Percentiles rank a stretch among this genome's conserved stretches.
Conservation (phyloP, 2,329 filamentous ascomycete species). For the Trichoderma harzianum region DNA sequence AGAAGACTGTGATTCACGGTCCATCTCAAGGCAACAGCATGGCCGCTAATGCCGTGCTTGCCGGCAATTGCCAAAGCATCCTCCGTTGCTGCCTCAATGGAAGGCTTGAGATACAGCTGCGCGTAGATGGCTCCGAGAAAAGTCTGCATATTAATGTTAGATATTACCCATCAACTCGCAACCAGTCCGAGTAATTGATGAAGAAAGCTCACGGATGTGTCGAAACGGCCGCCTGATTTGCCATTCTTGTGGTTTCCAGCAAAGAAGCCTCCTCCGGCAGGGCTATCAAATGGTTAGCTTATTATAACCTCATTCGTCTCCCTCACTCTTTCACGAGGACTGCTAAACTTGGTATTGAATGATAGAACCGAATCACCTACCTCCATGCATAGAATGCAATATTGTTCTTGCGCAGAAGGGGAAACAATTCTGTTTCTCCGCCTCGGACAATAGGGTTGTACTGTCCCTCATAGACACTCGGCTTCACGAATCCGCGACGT, state of each 20-base stretch:
- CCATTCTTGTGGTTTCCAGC: conserved; percentile 9
- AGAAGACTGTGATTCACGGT: conserved; percentile 60
- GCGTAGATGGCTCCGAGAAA: background rate
- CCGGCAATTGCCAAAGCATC: background rate
- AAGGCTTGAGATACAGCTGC: background rate
- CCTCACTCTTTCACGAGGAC: background rate
- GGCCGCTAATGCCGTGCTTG: conserved; percentile 40
- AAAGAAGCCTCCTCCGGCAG: conserved; percentile 6
- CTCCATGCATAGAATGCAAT: conserved; percentile 45
- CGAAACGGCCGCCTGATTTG: background rate
- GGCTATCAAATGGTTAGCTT: background rate
- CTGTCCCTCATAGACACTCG: conserved; percentile 45
- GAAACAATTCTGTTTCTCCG: conserved; percentile 41
- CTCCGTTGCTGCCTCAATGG: background rate
- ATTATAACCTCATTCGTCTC: background rate
- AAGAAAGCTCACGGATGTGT: background rate
- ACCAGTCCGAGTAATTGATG: fast-evolving
- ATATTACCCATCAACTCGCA: background rate
- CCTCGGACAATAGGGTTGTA: conserved; percentile 45
- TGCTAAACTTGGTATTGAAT: no score
- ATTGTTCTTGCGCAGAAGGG: conserved; percentile 38
- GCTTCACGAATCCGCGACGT: conserved; percentile 38
- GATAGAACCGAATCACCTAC: background rate
- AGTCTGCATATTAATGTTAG: background rate
- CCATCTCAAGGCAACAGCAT: conserved; percentile 53